Evolutionary conservation across 2,329 filamentous ascomycete species (phyloP).

Genomic region (Cytospora mali): DNA sequence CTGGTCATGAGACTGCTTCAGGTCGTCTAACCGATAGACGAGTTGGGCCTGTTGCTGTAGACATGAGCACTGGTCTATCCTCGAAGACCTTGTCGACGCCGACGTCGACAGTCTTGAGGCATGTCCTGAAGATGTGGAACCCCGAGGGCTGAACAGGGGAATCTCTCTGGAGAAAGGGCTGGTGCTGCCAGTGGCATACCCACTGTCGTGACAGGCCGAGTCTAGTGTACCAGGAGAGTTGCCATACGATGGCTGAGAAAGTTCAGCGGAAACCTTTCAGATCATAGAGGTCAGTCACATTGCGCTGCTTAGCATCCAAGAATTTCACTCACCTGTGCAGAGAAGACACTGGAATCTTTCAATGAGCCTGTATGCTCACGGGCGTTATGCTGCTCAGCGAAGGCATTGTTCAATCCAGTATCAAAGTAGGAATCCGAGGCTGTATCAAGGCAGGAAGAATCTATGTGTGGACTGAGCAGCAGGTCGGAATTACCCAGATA

Average conservation of each 20-base stretch:
- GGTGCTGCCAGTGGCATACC: not conserved
- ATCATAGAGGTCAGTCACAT: conserved; percentile 4
- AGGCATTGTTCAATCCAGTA: not conserved
- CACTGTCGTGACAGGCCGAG: conserved; percentile 2
- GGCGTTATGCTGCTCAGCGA: not conserved
- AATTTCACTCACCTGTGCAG: conserved; percentile 5
- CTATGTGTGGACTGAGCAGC: not conserved
- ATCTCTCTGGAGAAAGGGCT: conserved; percentile 3
- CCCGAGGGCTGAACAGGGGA: not conserved
- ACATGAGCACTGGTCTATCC: conserved; percentile 24
- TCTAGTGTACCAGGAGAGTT: conserved; percentile 4
- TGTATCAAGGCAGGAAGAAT: not conserved
- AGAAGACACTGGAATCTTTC: conserved; percentile 3
- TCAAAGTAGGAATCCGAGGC: not conserved
- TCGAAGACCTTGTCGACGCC: not conserved
- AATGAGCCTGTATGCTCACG: conserved; percentile 5
- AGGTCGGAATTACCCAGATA: conserved; percentile 4
- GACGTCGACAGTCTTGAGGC: not conserved
- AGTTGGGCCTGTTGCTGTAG: conserved; percentile 29
- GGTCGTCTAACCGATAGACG: conserved; percentile 28
- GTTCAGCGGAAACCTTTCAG: conserved; percentile 9
- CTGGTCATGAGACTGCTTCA: conserved; percentile 21
- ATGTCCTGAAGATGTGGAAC: not conserved
- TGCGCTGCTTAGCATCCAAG: not conserved
- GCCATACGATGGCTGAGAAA: not conserved